These are phyloP conservation scores for Blastobotrys attinorum DNA, from an alignment of 805 yeast species.

Conservation along the genomic window DNA sequence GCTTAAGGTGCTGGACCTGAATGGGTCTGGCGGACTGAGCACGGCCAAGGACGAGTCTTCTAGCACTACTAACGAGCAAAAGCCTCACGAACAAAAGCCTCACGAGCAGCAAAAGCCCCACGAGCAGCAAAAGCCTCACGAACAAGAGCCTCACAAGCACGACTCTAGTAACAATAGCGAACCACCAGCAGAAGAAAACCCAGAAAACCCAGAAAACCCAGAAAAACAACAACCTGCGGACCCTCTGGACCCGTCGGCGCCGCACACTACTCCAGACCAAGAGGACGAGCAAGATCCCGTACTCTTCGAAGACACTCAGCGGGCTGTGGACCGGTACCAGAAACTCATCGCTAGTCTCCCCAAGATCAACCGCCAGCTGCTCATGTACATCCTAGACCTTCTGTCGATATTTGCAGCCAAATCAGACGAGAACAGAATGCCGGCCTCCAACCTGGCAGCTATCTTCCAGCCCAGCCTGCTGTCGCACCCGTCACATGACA, in stretches of 20 bases:
- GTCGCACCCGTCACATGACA: constrained; percentile 87
- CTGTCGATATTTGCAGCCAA: constrained; percentile 77
- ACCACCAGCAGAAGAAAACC: neutral
- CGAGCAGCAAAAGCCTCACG: no score
- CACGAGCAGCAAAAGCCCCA: no score
- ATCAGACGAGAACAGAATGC: constrained; percentile 76
- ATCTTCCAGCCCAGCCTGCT: constrained; percentile 95
- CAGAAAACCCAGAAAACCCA: neutral
- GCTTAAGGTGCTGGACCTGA: constrained; percentile 47
- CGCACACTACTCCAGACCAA: no score
- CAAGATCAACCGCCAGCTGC: constrained; percentile 65
- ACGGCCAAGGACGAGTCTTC: no score
- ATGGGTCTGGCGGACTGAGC: neutral
- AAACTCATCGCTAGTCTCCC: constrained; percentile 62
- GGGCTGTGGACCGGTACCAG: constrained; percentile 65
- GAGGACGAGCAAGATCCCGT: neutral
- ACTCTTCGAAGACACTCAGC: constrained; percentile 20
- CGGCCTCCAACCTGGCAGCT: constrained; percentile 88
- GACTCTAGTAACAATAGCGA: neutral
- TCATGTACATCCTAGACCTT: constrained; percentile 80
- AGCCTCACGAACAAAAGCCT: neutral
- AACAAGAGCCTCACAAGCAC: no score
- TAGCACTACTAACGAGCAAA: no score
- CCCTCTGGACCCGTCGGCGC: constrained; percentile 2
- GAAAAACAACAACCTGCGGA: constrained; percentile 3